These are phyloP conservation scores for Cyberlindnera maritima DNA, from an alignment of 805 yeast genomes.

Conservation along the genomic window DNA sequence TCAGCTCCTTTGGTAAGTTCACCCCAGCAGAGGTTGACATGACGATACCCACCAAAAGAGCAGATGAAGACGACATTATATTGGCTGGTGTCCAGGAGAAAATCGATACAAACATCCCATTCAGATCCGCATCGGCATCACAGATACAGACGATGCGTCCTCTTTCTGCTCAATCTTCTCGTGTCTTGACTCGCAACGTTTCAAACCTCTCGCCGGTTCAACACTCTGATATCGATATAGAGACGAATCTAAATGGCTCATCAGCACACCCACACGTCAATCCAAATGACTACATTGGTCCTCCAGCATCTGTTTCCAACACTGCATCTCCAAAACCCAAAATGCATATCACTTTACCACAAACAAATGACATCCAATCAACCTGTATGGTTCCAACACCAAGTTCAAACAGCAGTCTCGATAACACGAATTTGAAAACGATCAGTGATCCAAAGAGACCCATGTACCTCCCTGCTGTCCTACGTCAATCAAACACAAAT, in stretches of 20 bases:
- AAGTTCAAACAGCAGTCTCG: slow-evolving; percentile 14
- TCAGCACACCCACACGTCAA: background rate
- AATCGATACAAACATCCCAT: slow-evolving; percentile 9
- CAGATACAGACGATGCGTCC: slow-evolving; percentile 9
- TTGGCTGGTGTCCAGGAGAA: background rate
- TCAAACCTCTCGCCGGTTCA: slow-evolving; percentile 11
- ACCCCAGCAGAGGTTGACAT: slow-evolving; percentile 29
- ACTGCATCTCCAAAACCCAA: background rate
- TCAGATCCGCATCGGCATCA: slow-evolving; percentile 6
- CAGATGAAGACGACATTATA: slow-evolving; percentile 7
- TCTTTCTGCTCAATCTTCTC: slow-evolving; percentile 10
- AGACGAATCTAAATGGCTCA: too few relatives aligned
- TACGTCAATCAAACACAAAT: slow-evolving; percentile 49
- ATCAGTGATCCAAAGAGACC: slow-evolving; percentile 82
- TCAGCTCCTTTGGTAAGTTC: slow-evolving; percentile 30
- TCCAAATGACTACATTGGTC: slow-evolving; percentile 4
- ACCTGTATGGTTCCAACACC: slow-evolving; percentile 8
- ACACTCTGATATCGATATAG: slow-evolving; percentile 9
- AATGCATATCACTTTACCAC: background rate
- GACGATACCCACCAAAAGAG: slow-evolving; percentile 9
- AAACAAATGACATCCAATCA: background rate
- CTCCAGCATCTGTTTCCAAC: background rate
- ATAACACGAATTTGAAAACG: slow-evolving; percentile 41
- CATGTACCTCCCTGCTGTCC: slow-evolving; percentile 85
- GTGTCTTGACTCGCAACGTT: slow-evolving; percentile 8